Percentiles rank a stretch among this genome's conserved stretches.
Conservation (phyloP, 2,329 filamentous ascomycete genomes). For the Trichoderma cornu-damae region DNA sequence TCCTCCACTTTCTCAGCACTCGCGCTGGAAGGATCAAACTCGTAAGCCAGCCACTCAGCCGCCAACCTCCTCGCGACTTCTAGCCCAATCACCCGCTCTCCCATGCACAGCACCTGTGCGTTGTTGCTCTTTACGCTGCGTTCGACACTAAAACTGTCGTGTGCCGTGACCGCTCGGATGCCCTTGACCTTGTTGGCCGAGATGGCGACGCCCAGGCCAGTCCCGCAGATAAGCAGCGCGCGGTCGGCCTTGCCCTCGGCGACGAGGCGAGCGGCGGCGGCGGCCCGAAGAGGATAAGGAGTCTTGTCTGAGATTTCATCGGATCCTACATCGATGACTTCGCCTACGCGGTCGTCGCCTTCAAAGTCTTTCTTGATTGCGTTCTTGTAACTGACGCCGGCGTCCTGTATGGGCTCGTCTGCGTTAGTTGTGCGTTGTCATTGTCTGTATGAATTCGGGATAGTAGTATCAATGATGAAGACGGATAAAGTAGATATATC, state of each 20-base stretch:
- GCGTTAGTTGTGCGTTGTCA: neutral
- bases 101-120: slow-evolving; percentile 81
- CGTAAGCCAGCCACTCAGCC: slow-evolving; percentile 78
- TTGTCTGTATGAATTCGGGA: too few relatives aligned
- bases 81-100: slow-evolving; percentile 74
- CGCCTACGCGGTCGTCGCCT: slow-evolving; percentile 59
- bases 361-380: slow-evolving; percentile 69
- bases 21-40: slow-evolving; percentile 59
- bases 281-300: slow-evolving; percentile 74
- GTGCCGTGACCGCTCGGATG: slow-evolving; percentile 80
- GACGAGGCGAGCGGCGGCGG: slow-evolving; percentile 62
- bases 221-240: slow-evolving; percentile 78
- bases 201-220: slow-evolving; percentile 81
- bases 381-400: slow-evolving; percentile 73
- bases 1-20: slow-evolving; percentile 44
- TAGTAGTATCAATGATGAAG: neutral
- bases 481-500: neutral
- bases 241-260: slow-evolving; percentile 64
- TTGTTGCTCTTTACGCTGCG: slow-evolving; percentile 76
- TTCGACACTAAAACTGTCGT: slow-evolving; percentile 82
- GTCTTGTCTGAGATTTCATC: slow-evolving; percentile 64
- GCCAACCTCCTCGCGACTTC: slow-evolving; percentile 74
- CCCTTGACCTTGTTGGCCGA: slow-evolving; percentile 84
- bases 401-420: slow-evolving; percentile 46
- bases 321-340: slow-evolving; percentile 71